Base-by-base conservation (phyloP, 805 yeast species). In the Hanseniaspora thailandica region DNA sequence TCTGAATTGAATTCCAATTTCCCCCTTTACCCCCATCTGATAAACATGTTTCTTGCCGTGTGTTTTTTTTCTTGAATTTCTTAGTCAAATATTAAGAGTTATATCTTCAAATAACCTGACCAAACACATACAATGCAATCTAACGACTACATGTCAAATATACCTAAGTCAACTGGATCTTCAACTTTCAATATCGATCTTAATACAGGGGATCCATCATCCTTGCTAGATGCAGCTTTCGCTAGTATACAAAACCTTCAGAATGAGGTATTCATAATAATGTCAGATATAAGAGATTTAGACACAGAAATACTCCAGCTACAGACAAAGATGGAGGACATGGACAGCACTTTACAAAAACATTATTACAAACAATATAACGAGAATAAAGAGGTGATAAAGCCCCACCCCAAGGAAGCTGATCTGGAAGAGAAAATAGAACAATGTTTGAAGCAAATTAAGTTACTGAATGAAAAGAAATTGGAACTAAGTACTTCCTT, bases 231-330 rank as follows among this genome's bases (percentile, higher is more conserved):
- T 58, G 85, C 82, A 60, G 81, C 82, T 55, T 77, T 82, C 4
- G 82, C 77, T 63, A 83, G 79, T 58, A 71, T 90, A 41, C 80
- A 90, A 10, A 90, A 89, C 60, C 74, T 93, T 43, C 96, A 96
- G 23, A 81, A 86, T 5, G 98, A 90, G 66, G 75, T 90, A 43
- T 82, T 82, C 52, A 86, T 84, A 61, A 69, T 87, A 35, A 69
- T 90, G 46, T 84, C 84, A 50, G 97, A 93, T 66, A 74, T 90
- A 35, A 76, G 82, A 49, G 76, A 73, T 36, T 78, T 82, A 56
- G 97, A 90, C 63, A 61, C 2, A 6, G 44, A 54, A 15, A 28
- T 47, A n/a, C 55, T 61, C 8, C 25, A 57, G 4, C 43, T 57
- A 6, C 55, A 58, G 2, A 35, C 47, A 2, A 50, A 53, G 30